Conservation (phyloP, 2,329 filamentous ascomycete genomes). For the Talaromyces funiculosus region DNA sequence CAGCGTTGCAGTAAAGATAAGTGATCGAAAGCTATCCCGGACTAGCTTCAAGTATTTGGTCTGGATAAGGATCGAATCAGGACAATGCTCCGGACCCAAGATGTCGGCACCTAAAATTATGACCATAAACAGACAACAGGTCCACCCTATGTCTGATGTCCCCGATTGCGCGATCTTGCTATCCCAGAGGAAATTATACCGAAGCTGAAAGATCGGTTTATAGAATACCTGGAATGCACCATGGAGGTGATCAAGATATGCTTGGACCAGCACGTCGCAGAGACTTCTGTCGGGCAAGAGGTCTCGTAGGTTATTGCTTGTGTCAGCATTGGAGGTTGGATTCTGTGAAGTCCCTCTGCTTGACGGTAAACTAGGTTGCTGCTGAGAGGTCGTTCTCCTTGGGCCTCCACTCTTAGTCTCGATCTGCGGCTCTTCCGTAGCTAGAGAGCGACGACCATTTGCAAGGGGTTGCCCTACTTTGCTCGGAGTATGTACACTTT, state of each 20-base stretch:
- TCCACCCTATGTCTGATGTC: conserved; percentile 29
- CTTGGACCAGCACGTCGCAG: conserved; percentile 28
- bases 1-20: conserved; percentile 29
- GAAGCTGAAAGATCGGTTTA: conserved; percentile 32
- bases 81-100: conserved; percentile 17
- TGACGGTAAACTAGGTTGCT: background rate
- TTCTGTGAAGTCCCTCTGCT: background rate
- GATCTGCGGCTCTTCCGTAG: background rate
- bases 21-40: conserved; percentile 24
- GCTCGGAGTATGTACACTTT: background rate
- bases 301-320: background rate
- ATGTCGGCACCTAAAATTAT: conserved; percentile 32
- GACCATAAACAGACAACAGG: conserved; percentile 36
- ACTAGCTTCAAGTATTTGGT: conserved; percentile 19
- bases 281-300: conserved; percentile 3
- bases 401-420: background rate
- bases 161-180: conserved; percentile 6
- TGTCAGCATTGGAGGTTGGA: background rate
- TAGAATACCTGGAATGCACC: conserved; percentile 35
- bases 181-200: conserved; percentile 26
- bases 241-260: conserved; percentile 34
- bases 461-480: background rate
- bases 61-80: conserved; percentile 22
- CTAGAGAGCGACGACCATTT: background rate
- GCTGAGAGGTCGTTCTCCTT: background rate